Conservation (phyloP, 345 rosid species). For the Rhizophora mangle region DNA sequence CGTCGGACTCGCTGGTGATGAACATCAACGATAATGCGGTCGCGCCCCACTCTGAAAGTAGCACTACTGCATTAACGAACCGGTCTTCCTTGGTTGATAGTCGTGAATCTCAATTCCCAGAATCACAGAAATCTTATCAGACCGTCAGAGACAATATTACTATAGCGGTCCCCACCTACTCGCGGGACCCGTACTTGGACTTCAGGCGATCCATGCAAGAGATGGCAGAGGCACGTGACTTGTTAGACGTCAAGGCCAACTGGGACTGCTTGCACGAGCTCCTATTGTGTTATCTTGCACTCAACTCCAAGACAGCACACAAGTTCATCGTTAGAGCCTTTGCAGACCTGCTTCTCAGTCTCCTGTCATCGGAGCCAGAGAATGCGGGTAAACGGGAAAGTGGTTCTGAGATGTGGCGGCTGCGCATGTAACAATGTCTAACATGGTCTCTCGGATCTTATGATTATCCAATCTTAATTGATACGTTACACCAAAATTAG, state of each 20-base stretch:
- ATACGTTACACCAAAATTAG: slow-evolving; percentile 9
- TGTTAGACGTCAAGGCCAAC: slow-evolving; percentile 49
- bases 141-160: slow-evolving; percentile 31
- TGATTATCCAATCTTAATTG: slow-evolving; percentile 17
- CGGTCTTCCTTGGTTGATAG: background rate
- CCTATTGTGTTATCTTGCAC: slow-evolving; percentile 57
- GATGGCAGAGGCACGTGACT: slow-evolving; percentile 77
- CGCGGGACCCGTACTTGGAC: slow-evolving; percentile 82
- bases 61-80: background rate
- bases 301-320: slow-evolving; percentile 68
- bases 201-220: slow-evolving; percentile 93
- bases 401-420: slow-evolving; percentile 9
- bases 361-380: slow-evolving; percentile 37
- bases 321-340: slow-evolving; percentile 72
- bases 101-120: background rate
- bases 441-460: slow-evolving; percentile 11
- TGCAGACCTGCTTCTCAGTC: slow-evolving; percentile 67
- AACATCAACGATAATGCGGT: background rate
- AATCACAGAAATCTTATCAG: slow-evolving; percentile 3
- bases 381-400: background rate
- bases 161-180: slow-evolving; percentile 56
- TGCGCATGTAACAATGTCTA: slow-evolving; percentile 10
- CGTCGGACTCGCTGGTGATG: slow-evolving; percentile 14
- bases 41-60: background rate
- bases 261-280: slow-evolving; percentile 84